These are phyloP conservation scores for Tylopilus cervinicoccineus DNA, from an alignment of 768 basidiomycete species.

Conservation along the genomic window DNA sequence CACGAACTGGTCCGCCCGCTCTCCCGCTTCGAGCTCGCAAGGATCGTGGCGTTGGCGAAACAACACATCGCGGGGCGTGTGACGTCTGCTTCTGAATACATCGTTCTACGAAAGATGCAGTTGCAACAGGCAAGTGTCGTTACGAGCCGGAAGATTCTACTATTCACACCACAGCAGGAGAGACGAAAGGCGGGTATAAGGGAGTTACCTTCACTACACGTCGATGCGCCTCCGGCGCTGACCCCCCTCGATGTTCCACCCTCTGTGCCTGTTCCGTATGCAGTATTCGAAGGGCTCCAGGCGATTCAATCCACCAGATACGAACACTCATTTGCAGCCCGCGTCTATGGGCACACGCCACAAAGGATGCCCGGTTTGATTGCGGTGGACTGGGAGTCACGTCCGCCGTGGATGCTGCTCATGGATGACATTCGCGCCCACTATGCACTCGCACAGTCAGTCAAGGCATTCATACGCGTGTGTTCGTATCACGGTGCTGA, in stretches of 20 bases:
- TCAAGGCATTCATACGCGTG: background rate
- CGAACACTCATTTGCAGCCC: constrained; percentile 60
- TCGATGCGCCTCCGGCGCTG: constrained; percentile 8
- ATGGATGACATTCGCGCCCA: constrained; percentile 72
- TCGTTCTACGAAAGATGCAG: constrained; percentile 44
- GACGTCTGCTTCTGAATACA: constrained; percentile 29
- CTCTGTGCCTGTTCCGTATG: constrained; percentile 24
- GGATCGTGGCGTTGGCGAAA: constrained; percentile 28
- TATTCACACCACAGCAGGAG: constrained; percentile 10
- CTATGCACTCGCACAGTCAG: constrained; percentile 55
- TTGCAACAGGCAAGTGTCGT: constrained; percentile 31
- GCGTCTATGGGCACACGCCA: constrained; percentile 44
- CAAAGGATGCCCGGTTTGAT: constrained; percentile 37
- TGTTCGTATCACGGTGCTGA: constrained; percentile 1
- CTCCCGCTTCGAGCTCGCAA: constrained; percentile 39
- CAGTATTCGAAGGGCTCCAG: constrained; percentile 49
- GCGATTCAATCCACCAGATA: constrained; percentile 61
- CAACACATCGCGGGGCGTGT: constrained; percentile 8
- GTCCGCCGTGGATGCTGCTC: constrained; percentile 69
- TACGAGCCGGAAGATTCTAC: background rate
- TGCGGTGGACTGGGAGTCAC: constrained; percentile 69
- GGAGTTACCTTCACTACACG: background rate
- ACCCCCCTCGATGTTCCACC: constrained; percentile 29
- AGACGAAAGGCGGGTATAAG: constrained; percentile 15
- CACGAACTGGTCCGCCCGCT: constrained; percentile 37